Conservation (phyloP, 805 yeast species). For the Nematodospora valgi region DNA sequence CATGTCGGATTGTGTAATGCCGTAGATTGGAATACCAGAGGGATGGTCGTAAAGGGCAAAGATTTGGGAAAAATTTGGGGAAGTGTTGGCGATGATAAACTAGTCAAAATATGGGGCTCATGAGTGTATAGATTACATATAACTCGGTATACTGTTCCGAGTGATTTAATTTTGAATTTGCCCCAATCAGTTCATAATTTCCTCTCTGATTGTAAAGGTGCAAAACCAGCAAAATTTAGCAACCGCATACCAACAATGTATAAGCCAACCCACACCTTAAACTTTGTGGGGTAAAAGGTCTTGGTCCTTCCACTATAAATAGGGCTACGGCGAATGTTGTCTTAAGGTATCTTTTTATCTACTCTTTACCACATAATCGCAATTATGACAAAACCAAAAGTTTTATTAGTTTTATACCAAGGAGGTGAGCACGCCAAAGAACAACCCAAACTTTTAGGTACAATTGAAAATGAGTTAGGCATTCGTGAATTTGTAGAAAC, state of each 20-base stretch:
- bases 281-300: too few species aligned
- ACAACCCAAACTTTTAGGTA: slow-evolving; percentile 62
- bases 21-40: slow-evolving; percentile 63
- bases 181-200: neutral
- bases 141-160: neutral
- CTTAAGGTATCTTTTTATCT: too few species aligned
- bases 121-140: neutral
- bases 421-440: slow-evolving; percentile 59
- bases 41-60: slow-evolving; percentile 8
- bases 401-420: slow-evolving; percentile 55
- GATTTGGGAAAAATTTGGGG: slow-evolving; percentile 60
- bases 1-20: slow-evolving; percentile 70
- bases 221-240: too few species aligned
- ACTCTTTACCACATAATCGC: too few species aligned
- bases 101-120: slow-evolving; percentile 60
- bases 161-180: slow-evolving; percentile 2
- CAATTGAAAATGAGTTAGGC: slow-evolving; percentile 75
- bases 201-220: too few species aligned
- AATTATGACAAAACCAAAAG: slow-evolving; percentile 34
- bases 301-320: too few species aligned
- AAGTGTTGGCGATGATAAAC: slow-evolving; percentile 79
- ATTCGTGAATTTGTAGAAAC: slow-evolving; percentile 59
- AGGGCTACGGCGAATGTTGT: too few species aligned
- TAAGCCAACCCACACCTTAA: too few species aligned
- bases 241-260: too few species aligned